Evolutionary conservation across 2,329 filamentous ascomycete genomes (phyloP).

Genomic region (Diaporthe eres): DNA sequence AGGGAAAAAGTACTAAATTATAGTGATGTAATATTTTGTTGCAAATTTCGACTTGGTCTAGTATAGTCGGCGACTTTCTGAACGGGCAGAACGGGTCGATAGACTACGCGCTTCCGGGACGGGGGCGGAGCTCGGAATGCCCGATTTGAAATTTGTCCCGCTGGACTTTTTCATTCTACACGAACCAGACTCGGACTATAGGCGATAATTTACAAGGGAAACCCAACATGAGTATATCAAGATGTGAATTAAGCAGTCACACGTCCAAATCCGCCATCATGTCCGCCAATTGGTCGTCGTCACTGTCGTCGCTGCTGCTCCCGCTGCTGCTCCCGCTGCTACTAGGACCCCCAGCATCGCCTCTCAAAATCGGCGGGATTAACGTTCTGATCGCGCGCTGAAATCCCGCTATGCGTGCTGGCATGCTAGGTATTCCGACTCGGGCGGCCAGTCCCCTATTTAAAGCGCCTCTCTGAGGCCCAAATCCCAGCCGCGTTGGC

Average conservation of each 20-base stretch:
- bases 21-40: too few relatives aligned
- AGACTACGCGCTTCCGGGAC: conserved; percentile 1
- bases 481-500: too few relatives aligned
- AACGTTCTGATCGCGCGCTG: not conserved
- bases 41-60: too few relatives aligned
- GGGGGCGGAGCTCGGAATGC: not conserved
- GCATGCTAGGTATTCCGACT: not conserved
- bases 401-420: not conserved
- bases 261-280: not conserved
- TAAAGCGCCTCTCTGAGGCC: too few relatives aligned
- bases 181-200: not conserved
- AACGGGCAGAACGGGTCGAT: conserved; percentile 1
- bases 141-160: not conserved
- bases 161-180: not conserved
- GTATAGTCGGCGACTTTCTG: conserved; percentile 20
- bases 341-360: not conserved
- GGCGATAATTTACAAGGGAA: not conserved
- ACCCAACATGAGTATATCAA: not conserved
- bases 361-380: not conserved
- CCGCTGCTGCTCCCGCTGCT: too few relatives aligned
- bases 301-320: too few relatives aligned
- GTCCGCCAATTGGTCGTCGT: not conserved
- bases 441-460: too few relatives aligned
- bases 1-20: too few relatives aligned
- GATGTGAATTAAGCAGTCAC: not conserved